Evolutionary conservation across 2,329 filamentous ascomycete genomes (phyloP), one percentile per base, ranked within the genome.

Genomic region (Pyrenochaeta sp.): DNA sequence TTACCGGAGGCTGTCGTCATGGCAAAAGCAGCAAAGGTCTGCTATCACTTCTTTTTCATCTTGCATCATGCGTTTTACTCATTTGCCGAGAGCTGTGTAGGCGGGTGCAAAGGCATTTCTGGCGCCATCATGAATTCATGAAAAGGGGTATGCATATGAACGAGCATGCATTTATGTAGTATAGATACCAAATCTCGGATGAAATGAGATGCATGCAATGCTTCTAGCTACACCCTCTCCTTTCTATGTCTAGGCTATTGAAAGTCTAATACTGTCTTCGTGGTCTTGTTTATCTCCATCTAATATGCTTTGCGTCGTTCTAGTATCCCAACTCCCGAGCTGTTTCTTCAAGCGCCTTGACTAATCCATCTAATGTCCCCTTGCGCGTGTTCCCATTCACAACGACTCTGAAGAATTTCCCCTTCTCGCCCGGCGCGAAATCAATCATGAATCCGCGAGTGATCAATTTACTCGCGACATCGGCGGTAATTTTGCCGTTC

Each of bases 371-470:
- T 27, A 89, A 75, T 1, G 87, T 90, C 58, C 82, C 83, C 63
- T 66, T 82, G 55, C 76, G 80, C 32, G 87, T 90, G 49, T 81
- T 79, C 1, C 84, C 79, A 77, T 89, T 89, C 2, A 90, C 85
- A 17, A 91, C 88, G 10, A 87, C 88, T 39, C 88, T 78, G 67
- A 91, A 89, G 64, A 90, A 90, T 66, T 82, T 84, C 0, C 88
- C 88, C 54, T 80, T 79, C 29, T 81, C 81, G n/a, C 82, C 84
- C 3, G 84, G 84, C 39, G 86, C 85, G 77, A 82, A 88, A 72
- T 89, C 88, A 57, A 90, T 79, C 87, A 91, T 90, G 63, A 89
- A 90, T 0, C 88, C 88, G 58, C 80, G 80, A 12, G 63, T 60
- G 37, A 90, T 79, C 61, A 91, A 75, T 23, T 72, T 76, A 52